phyloP scores from a whole-genome alignment of 805 yeast genomes.

The Candida corydali region DNA sequence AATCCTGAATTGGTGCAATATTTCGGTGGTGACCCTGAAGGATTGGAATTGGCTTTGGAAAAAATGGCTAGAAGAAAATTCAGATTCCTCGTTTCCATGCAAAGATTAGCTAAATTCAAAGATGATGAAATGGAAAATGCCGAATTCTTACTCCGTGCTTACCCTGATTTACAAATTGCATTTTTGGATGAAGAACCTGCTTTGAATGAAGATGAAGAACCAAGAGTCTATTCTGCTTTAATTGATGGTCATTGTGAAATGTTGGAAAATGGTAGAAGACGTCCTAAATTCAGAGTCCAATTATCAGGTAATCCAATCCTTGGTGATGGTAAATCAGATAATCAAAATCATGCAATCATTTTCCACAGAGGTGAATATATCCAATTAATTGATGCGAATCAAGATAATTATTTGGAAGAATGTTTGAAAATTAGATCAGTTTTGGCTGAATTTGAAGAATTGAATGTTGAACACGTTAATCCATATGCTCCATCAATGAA shows the following conservation, averaged over 20 bases:
- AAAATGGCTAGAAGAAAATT: slow-evolving; percentile 62
- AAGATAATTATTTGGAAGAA: slow-evolving; percentile 78
- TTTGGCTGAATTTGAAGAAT: slow-evolving; percentile 73
- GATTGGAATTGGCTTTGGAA: slow-evolving; percentile 90
- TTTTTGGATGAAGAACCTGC: slow-evolving; percentile 53
- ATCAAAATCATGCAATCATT: slow-evolving; percentile 72
- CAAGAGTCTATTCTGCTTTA: slow-evolving; percentile 55
- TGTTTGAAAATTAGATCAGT: slow-evolving; percentile 74
- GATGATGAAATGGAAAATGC: slow-evolving; percentile 56
- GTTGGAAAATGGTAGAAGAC: slow-evolving; percentile 51
- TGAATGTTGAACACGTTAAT: slow-evolving; percentile 58
- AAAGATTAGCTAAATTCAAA: slow-evolving; percentile 49
- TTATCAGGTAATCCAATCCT: slow-evolving; percentile 78
- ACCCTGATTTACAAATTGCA: slow-evolving; percentile 64
- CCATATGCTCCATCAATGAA: slow-evolving; percentile 76
- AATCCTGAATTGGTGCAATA: slow-evolving; percentile 61
- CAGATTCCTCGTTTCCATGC: slow-evolving; percentile 64
- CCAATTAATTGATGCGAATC: slow-evolving; percentile 80
- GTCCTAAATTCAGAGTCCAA: slow-evolving; percentile 59
- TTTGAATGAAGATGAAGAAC: slow-evolving; percentile 38
- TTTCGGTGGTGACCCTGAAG: slow-evolving; percentile 98
- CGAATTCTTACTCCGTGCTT: slow-evolving; percentile 57
- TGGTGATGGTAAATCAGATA: slow-evolving; percentile 84
- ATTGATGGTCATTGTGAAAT: slow-evolving; percentile 70
- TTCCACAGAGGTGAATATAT: slow-evolving; percentile 79